Percentiles rank a stretch among this genome's conserved stretches.
Conservation (phyloP, 768 basidiomycete genomes). For the Boletellus ananiceps region DNA sequence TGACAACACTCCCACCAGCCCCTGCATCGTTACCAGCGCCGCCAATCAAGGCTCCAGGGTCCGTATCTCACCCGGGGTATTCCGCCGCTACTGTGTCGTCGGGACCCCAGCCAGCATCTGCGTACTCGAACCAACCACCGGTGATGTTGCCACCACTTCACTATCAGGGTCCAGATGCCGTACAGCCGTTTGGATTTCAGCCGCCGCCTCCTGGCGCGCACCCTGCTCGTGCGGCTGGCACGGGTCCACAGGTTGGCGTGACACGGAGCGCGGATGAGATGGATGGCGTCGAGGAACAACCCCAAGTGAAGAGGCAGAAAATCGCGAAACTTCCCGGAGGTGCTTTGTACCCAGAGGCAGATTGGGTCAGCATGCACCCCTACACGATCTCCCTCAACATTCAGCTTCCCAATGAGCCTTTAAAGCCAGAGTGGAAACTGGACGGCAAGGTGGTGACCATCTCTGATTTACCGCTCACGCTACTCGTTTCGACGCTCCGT, state of each 20-base stretch:
- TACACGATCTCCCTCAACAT: slow-evolving; percentile 84
- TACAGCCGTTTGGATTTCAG: slow-evolving; percentile 77
- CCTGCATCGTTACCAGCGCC: slow-evolving; percentile 73
- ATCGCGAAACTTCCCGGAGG: slow-evolving; percentile 85
- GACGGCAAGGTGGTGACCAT: slow-evolving; percentile 76
- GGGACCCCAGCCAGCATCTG: slow-evolving; percentile 85
- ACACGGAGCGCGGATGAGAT: slow-evolving; percentile 79
- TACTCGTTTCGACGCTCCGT: slow-evolving; percentile 83
- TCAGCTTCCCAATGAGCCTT: slow-evolving; percentile 76
- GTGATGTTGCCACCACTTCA: slow-evolving; percentile 84
- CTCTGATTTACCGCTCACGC: slow-evolving; percentile 76
- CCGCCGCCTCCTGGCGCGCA: slow-evolving; percentile 68
- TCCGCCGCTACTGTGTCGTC: slow-evolving; percentile 86
- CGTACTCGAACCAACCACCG: slow-evolving; percentile 55
- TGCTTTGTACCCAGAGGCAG: slow-evolving; percentile 76
- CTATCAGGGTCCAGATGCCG: slow-evolving; percentile 73
- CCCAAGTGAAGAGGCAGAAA: slow-evolving; percentile 83
- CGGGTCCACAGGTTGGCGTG: slow-evolving; percentile 62
- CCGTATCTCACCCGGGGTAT: slow-evolving; percentile 48
- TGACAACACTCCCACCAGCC: slow-evolving; percentile 61
- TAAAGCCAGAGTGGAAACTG: slow-evolving; percentile 91
- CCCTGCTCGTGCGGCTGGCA: slow-evolving; percentile 58
- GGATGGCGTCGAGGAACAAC: slow-evolving; percentile 65
- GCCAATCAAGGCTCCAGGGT: slow-evolving; percentile 45
- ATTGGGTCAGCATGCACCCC: slow-evolving; percentile 90